Base-by-base conservation (phyloP, 176 grass and related monocot species). In the Musa itinerans region DNA sequence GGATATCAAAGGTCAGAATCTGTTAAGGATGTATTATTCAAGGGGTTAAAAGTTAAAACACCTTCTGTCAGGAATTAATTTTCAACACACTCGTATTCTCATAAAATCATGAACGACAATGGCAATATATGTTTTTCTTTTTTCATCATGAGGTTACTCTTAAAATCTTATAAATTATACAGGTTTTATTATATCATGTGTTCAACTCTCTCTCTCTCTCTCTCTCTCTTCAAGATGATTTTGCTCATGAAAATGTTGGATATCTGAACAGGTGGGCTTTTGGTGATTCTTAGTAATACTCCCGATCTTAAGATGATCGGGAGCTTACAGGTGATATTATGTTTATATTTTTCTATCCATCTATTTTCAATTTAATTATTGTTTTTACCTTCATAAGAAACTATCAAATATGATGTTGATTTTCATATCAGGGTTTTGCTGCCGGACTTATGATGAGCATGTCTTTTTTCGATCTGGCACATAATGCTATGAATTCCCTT, bases 371-470 rank as follows among this genome's bases (percentile, higher is more conserved):
- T 58, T 78, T 73, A 61, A 75, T 50, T 54, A 65, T 76, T 1
- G 56, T 62, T 68, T 69, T 16, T 13, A 8, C 11, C 26, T 69
- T 22, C 78, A 54, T 15, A 79, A 27, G 66, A 56, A 63, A 23
- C 65, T 63, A 48, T 58, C 62, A 69, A 53, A 52, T 64, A 8
- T 65, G 0, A 25, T 64, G 53, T 73, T 21, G 63, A 34, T 81
- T 58, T 74, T 74, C 26, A 23, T 22, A 78, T 10, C 79, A 98
- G 90, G 94, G 90, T 50, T 98, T 98, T 82, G 90, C 88, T 58
- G 95, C 95, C 70, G 95, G 95, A 8, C 90, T 98, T 85, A 98
- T 98, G 90, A 58, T 98, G 82, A 87, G 88, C 86, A 93, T 98
- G 59, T 98, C 95, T 49, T 98, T 98, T 72, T 85, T 98, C 72